Percentiles rank a stretch among this genome's conserved stretches.
Evolutionary conservation across 2,329 filamentous ascomycete genomes (phyloP).

Genomic region (Fusarium sp.): DNA sequence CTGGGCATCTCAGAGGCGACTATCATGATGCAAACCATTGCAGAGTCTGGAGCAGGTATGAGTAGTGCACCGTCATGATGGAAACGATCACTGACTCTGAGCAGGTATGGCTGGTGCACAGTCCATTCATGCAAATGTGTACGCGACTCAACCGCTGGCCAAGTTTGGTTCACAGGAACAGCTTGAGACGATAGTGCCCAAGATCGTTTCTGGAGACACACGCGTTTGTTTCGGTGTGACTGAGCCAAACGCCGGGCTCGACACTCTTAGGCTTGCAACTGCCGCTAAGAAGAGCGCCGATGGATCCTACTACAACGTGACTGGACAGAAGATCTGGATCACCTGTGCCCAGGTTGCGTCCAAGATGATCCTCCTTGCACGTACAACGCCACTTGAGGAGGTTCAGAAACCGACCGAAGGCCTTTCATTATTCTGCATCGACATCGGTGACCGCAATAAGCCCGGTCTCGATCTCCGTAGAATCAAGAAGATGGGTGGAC

Average conservation of each 20-base stretch:
- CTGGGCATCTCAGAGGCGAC: conserved; percentile 84
- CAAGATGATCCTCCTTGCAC: conserved; percentile 85
- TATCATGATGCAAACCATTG: conserved; percentile 88
- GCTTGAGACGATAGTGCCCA: conserved; percentile 33
- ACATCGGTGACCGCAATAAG: too few relatives aligned
- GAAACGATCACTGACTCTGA: too few relatives aligned
- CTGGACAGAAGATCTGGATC: conserved; percentile 91
- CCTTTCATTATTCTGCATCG: too few relatives aligned
- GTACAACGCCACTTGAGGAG: conserved; percentile 69
- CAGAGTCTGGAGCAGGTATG: conserved; percentile 74
- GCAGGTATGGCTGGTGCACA: conserved; percentile 77
- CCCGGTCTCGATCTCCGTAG: too few relatives aligned
- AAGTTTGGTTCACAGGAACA: conserved; percentile 78
- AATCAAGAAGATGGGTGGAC: too few relatives aligned
- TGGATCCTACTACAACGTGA: conserved; percentile 68
- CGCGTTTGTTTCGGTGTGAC: too few relatives aligned
- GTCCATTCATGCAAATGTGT: conserved; percentile 75
- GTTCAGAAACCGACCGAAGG: too few relatives aligned
- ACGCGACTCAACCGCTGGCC: conserved; percentile 80
- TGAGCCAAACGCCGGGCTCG: too few relatives aligned
- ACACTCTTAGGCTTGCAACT: too few relatives aligned
- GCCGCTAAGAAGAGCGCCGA: too few relatives aligned
- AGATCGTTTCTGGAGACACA: too few relatives aligned
- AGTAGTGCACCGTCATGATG: too few relatives aligned
- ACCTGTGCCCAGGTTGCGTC: conserved; percentile 84